These are phyloP conservation scores for Capsicum chinense DNA, from an alignment of 257 asterid species.

Conservation along the genomic window DNA sequence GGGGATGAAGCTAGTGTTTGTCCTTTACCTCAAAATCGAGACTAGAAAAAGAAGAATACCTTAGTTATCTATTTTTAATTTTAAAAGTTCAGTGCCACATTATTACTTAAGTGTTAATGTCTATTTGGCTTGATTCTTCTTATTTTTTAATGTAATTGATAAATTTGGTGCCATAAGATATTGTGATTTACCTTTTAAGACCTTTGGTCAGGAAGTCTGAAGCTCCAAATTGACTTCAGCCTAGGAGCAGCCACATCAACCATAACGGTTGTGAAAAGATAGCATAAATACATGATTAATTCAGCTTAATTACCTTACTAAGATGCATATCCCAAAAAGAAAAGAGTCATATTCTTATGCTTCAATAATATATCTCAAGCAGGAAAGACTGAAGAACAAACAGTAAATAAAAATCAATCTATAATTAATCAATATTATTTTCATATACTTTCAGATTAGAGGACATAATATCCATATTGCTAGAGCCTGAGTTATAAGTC, in stretches of 20 bases:
- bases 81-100: too few relatives aligned
- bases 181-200: slow-evolving; percentile 58
- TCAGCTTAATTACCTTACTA: slow-evolving; percentile 1
- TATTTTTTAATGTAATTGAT: not conserved
- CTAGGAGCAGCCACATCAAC: slow-evolving; percentile 64
- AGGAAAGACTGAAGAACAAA: not conserved
- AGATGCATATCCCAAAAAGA: not conserved
- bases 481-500: not conserved
- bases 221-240: slow-evolving; percentile 59
- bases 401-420: not conserved
- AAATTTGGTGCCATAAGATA: not conserved
- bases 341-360: not conserved
- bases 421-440: not conserved
- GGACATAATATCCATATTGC: not conserved
- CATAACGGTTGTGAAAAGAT: slow-evolving; percentile 57
- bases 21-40: too few relatives aligned
- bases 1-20: too few relatives aligned
- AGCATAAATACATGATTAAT: slow-evolving; percentile 31
- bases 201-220: slow-evolving; percentile 64
- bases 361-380: not conserved
- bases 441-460: not conserved
- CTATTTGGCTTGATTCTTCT: not conserved
- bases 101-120: too few relatives aligned
- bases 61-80: too few relatives aligned
- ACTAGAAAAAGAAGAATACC: too few relatives aligned